Evolutionary conservation across 1,139 yeast species (phyloP).

Genomic region (Blastobotrys indianensis): DNA sequence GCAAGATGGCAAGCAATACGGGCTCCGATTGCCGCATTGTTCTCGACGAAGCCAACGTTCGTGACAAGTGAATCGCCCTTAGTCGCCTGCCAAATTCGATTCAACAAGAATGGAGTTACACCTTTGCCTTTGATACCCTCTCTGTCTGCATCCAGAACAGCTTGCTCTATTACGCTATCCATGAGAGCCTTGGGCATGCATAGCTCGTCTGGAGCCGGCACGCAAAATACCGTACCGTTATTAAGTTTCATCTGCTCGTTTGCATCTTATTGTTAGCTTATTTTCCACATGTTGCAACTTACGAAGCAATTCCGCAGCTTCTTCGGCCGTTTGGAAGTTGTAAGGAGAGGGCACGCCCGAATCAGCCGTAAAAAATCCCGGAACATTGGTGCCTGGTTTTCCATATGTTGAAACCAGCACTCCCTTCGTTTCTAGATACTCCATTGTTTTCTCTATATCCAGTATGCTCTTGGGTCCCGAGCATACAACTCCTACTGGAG

Average conservation of each 20-base stretch:
- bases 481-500: constrained; percentile 84
- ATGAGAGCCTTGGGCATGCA: constrained; percentile 56
- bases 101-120: constrained; percentile 70
- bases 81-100: constrained; percentile 59
- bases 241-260: constrained; percentile 45
- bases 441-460: constrained; percentile 77
- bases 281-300: constrained; percentile 23
- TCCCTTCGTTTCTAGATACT: constrained; percentile 84
- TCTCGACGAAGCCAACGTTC: constrained; percentile 69
- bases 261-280: constrained; percentile 32
- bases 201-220: constrained; percentile 67
- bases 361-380: constrained; percentile 77
- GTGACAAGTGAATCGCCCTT: constrained; percentile 64
- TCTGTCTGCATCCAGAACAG: constrained; percentile 51
- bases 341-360: constrained; percentile 72
- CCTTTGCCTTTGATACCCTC: constrained; percentile 61
- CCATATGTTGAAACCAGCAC: constrained; percentile 48
- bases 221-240: constrained; percentile 73
- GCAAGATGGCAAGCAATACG: constrained; percentile 55
- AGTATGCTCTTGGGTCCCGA: constrained; percentile 87
- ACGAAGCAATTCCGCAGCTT: constrained; percentile 60
- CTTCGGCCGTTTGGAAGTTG: constrained; percentile 44
- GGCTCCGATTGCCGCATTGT: constrained; percentile 68
- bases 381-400: constrained; percentile 51
- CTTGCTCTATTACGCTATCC: constrained; percentile 49